Percentiles rank a stretch among this genome's conserved stretches.
Conservation (phyloP, 1,284 basidiomycete species). For the Schizopora paradoxa region DNA sequence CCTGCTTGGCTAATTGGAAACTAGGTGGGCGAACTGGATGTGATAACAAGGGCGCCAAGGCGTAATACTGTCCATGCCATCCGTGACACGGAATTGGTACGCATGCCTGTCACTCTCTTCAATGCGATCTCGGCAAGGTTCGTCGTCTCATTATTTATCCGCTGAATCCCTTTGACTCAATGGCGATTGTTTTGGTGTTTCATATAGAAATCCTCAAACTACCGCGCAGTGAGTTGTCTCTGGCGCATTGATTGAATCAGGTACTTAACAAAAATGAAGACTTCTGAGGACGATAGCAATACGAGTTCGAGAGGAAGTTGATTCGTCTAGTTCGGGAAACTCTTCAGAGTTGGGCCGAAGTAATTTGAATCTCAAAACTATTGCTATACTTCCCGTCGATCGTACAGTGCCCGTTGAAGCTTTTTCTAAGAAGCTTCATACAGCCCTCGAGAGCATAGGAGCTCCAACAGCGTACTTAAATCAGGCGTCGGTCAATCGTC, state of each 20-base stretch:
- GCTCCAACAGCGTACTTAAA: constrained; percentile 87
- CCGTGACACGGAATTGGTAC: constrained; percentile 94
- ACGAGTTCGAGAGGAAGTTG: constrained; percentile 81
- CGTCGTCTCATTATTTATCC: constrained; percentile 2
- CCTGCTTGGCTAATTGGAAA: not conserved
- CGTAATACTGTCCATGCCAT: constrained; percentile 95
- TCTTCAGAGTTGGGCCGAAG: constrained; percentile 61
- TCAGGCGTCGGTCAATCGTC: constrained; percentile 85
- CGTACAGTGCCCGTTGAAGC: constrained; percentile 81
- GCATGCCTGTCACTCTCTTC: constrained; percentile 96
- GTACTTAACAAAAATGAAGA: constrained; percentile 31
- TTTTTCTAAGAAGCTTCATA: constrained; percentile 85
- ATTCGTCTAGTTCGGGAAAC: constrained; percentile 45
- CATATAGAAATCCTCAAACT: constrained; percentile 85
- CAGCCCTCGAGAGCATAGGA: constrained; percentile 83
- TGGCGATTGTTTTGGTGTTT: constrained; percentile 7
- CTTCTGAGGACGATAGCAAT: constrained; percentile 90
- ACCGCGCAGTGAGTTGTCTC: constrained; percentile 75
- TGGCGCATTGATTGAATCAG: not conserved
- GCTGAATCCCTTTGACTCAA: not conserved
- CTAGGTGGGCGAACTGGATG: constrained; percentile 82
- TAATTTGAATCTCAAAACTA: constrained; percentile 92
- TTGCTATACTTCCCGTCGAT: constrained; percentile 79
- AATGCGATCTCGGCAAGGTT: constrained; percentile 90
- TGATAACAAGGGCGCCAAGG: constrained; percentile 88